phyloP scores from a whole-genome alignment of 148 eudicot genomes.

The Rhododendron molle region DNA sequence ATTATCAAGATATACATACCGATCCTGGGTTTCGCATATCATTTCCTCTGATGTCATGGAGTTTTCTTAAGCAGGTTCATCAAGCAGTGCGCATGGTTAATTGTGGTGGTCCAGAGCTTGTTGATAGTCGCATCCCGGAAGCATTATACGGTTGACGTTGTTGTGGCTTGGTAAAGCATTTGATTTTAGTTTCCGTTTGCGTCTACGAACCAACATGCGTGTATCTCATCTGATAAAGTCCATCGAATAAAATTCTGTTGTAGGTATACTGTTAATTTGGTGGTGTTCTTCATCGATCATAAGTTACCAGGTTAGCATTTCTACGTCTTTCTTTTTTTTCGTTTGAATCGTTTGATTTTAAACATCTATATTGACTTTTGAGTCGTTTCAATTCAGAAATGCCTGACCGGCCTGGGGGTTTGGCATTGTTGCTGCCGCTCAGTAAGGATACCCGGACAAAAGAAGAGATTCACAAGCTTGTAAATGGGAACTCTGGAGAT shows the following conservation, averaged over 20 bases:
- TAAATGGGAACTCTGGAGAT: slow-evolving; percentile 75
- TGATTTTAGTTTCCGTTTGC: not conserved
- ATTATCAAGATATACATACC: not conserved
- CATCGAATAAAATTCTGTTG: not conserved
- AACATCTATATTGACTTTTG: not conserved
- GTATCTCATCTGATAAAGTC: not conserved
- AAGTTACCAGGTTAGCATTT: slow-evolving; percentile 64
- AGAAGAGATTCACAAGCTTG: slow-evolving; percentile 74
- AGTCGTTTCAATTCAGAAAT: slow-evolving; percentile 45
- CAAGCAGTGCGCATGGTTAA: slow-evolving; percentile 80
- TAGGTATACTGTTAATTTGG: slow-evolving; percentile 97
- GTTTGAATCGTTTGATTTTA: not conserved
- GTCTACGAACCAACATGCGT: not conserved
- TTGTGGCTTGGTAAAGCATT: slow-evolving; percentile 72
- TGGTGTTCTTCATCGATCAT: slow-evolving; percentile 79
- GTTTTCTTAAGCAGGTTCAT: slow-evolving; percentile 44
- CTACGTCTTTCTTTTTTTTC: not conserved
- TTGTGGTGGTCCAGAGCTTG: slow-evolving; percentile 72
- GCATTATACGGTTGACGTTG: slow-evolving; percentile 92
- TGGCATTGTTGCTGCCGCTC: slow-evolving; percentile 54
- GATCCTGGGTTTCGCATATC: no score
- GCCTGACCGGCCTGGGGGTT: slow-evolving; percentile 67
- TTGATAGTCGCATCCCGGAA: slow-evolving; percentile 95
- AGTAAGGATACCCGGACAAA: slow-evolving; percentile 68
- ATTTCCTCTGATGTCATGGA: not conserved